These are phyloP conservation scores for Phytophthora crassamura DNA, from an alignment of 352 stramenopile species.

Conservation along the genomic window DNA sequence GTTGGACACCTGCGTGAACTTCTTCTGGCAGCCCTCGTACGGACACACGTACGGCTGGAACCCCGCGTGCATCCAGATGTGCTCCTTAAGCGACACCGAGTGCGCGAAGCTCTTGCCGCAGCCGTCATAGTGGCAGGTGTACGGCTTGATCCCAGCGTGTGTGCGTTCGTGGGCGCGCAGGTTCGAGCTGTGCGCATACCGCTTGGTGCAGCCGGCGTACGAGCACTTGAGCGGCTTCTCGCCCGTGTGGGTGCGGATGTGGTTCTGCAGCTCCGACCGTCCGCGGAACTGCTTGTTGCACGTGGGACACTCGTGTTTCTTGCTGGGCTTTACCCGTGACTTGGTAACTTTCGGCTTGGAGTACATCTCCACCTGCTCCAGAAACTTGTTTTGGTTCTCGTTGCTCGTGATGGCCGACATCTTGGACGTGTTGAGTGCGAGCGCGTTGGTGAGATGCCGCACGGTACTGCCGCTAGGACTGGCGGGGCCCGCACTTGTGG, in stretches of 20 bases:
- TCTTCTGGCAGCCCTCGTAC: constrained; percentile 89
- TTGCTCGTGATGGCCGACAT: constrained; percentile 75
- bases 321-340: constrained; percentile 85
- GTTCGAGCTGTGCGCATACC: constrained; percentile 92
- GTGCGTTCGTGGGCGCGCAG: constrained; percentile 91
- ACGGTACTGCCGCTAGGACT: neutral
- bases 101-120: constrained; percentile 92
- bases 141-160: constrained; percentile 91
- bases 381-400: constrained; percentile 86
- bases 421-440: constrained; percentile 70
- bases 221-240: constrained; percentile 92
- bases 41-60: constrained; percentile 93
- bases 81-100: constrained; percentile 92
- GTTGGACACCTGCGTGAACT: constrained; percentile 91
- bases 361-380: constrained; percentile 91
- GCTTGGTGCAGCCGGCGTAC: constrained; percentile 86
- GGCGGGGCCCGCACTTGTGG: constrained; percentile 7
- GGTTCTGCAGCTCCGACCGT: constrained; percentile 85
- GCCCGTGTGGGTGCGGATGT: constrained; percentile 91
- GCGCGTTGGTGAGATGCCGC: constrained; percentile 42
- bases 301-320: constrained; percentile 88
- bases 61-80: constrained; percentile 92
- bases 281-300: constrained; percentile 88
- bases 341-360: constrained; percentile 89
- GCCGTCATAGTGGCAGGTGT: constrained; percentile 90